A percentile compares a stretch with the other conserved stretches of the same genome.
These are phyloP conservation scores for Talaromyces adpressus DNA, from an alignment of 495 filamentous ascomycete genomes.

Conservation along the genomic window DNA sequence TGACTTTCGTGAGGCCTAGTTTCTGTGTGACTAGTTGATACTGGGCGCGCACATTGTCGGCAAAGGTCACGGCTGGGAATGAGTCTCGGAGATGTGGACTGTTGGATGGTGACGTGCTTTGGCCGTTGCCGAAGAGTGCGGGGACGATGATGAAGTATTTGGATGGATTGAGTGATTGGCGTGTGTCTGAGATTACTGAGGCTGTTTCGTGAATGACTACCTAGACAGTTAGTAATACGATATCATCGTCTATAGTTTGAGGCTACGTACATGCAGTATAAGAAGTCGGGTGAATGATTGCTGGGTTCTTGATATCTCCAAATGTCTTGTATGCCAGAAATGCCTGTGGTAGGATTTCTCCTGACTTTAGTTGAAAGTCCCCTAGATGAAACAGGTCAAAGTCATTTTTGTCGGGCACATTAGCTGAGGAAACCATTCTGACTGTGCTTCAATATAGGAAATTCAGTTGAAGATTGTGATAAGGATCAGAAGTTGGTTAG, in stretches of 20 bases:
- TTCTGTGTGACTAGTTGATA: constrained; percentile 57
- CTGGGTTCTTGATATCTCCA: constrained; percentile 52
- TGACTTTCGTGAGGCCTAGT: constrained; percentile 53
- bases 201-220: neutral
- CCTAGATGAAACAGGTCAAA: constrained; percentile 50
- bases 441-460: neutral
- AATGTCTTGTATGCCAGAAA: constrained; percentile 66
- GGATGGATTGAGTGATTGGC: constrained; percentile 41
- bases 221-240: neutral
- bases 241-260: neutral
- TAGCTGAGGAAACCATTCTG: neutral
- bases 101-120: constrained; percentile 65
- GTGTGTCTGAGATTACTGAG: constrained; percentile 52
- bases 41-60: constrained; percentile 66
- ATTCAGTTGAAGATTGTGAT: neutral
- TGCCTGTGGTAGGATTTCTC: constrained; percentile 47
- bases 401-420: neutral
- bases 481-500: neutral
- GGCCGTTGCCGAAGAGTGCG: constrained; percentile 66
- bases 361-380: constrained; percentile 56
- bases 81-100: constrained; percentile 40
- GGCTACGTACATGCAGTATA: neutral
- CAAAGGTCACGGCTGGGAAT: constrained; percentile 57
- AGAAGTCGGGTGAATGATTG: constrained; percentile 61
- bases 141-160: constrained; percentile 66